Evolutionary conservation across 768 basidiomycete genomes (phyloP), one percentile per base, ranked within the genome.

Genomic region (Udeniomyces megalosporus): DNA sequence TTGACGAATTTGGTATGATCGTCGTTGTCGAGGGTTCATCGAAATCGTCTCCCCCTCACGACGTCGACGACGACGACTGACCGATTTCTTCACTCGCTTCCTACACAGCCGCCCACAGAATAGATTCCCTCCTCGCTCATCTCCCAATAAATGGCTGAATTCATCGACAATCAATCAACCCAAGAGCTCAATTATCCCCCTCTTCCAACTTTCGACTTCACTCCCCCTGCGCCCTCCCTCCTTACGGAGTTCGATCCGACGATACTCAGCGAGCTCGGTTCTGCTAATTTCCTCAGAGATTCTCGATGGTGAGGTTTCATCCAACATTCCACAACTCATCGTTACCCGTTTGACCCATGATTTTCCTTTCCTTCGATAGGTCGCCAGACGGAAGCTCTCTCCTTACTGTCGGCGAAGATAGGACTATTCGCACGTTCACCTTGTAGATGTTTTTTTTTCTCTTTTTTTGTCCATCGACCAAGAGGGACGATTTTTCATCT

Each of bases 301-400:
- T 78, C 79, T 0, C 80, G 79, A 74, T 83, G 83, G 83, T 82
- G 65, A 26, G 70, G 66, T n/a, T 2, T 4, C 12, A 22, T 28
- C 51, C 46, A 10, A 2, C 38, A 32, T 7, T 2, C 5, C 1
- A 14, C 20, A 24, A 26, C 24, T 47, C 15, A 26, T 31, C 34
- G 22, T 26, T 46, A 38, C 52, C n/a, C n/a, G n/a, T n/a, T n/a
- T n/a, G n/a, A n/a, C n/a, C n/a, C 55, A 3, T 26, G 6, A 15
- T 15, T 15, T 31, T 46, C 38, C 32, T 35, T 50, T 47, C 28
- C 26, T 22, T 47, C 54, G 28, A 24, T 60, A 91, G 88, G 83
- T 85, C 80, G 66, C 78, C 81, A 14, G 88, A 91, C 68, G 88
- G 86, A 0, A 81, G 83, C 2, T 77, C 76, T 15, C 73, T 83